A percentile compares a stretch with the other conserved stretches of the same genome.
phyloP scores from a whole-genome alignment of 2,329 filamentous ascomycete genomes.

The Phaeosphaeria sp. region DNA sequence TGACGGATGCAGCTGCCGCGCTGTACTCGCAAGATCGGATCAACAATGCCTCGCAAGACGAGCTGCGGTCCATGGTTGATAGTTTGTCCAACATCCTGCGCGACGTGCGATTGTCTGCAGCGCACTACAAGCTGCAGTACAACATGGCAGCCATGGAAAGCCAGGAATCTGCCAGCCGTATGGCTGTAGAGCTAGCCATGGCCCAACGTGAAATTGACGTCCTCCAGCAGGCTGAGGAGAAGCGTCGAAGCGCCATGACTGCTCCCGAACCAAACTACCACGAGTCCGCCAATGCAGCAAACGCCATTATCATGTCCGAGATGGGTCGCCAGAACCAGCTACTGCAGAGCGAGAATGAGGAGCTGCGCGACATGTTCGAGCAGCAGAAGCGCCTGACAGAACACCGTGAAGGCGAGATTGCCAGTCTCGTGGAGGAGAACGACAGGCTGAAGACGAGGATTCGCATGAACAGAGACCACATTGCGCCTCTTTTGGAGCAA shows the following conservation, averaged over 20 bases:
- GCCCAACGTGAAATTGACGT: slow-evolving; percentile 87
- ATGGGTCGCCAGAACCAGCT: slow-evolving; percentile 65
- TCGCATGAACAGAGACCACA: slow-evolving; percentile 85
- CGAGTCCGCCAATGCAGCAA: slow-evolving; percentile 61
- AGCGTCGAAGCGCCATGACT: slow-evolving; percentile 63
- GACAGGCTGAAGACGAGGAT: slow-evolving; percentile 81
- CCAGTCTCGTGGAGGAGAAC: slow-evolving; percentile 75
- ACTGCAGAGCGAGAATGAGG: slow-evolving; percentile 69
- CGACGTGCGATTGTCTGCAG: slow-evolving; percentile 79
- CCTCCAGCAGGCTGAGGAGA: slow-evolving; percentile 75
- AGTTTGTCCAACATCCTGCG: slow-evolving; percentile 61
- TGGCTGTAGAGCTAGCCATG: slow-evolving; percentile 91
- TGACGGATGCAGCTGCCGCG: slow-evolving; percentile 44
- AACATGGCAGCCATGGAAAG: slow-evolving; percentile 84
- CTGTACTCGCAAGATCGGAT: slow-evolving; percentile 60
- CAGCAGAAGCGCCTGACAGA: slow-evolving; percentile 80
- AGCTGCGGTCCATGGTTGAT: slow-evolving; percentile 61
- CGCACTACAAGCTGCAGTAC: slow-evolving; percentile 90
- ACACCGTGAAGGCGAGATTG: slow-evolving; percentile 76
- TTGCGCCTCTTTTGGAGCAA: slow-evolving; percentile 61
- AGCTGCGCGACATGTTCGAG: slow-evolving; percentile 69
- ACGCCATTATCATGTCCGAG: slow-evolving; percentile 60
- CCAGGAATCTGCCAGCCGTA: slow-evolving; percentile 82
- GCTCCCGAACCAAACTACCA: slow-evolving; percentile 59
- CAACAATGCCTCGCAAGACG: slow-evolving; percentile 57